Base-by-base conservation (phyloP, 2,329 filamentous ascomycete genomes). In the Penicillium sp. region DNA sequence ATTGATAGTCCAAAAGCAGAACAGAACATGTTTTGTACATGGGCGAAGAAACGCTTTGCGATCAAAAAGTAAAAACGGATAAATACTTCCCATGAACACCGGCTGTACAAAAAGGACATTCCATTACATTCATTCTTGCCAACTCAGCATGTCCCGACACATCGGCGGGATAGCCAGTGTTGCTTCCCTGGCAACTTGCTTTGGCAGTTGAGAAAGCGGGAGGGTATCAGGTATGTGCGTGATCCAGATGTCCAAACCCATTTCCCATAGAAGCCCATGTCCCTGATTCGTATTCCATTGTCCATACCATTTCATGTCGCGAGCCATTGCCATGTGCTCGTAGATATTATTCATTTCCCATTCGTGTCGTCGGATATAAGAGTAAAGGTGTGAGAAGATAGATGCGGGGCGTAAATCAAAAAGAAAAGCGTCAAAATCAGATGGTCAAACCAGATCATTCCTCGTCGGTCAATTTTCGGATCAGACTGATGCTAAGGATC, bases 401-500 rank as follows among this genome's bases (percentile, higher is more conserved):
- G 29, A 46, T 47, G 48, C 42, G 50, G 40, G 31, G 47, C 38
- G 20, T 18, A 54, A 38, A 32, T 43, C 39, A 54, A 56, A 46
- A 55, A 43, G 45, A 49, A 50, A 50, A 23, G 20, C 32, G 23
- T 39, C 25, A 49, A 49, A 47, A 43, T 32, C 13, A 23, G 24
- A n/a, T 40, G 15, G 5, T 46, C 42, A 44, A 44, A 12, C 12
- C 20, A 6, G 37, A 39, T 60, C 43, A 61, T 35, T 67, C 64
- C 6, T 75, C 75, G 53, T 77, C 75, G 3, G 74, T 75, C 59
- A 77, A 62, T 62, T 87, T 80, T 60, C 83, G 80, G 57, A 96
- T 75, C 49, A 95, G 79, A 60, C 85, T 81, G 67, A 96, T 93
- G 74, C 90, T 96, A 69, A 97, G 75, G 64, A 96, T 95, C 90